Base-by-base conservation (phyloP, 331 rosid species). In the Quercus phellos region DNA sequence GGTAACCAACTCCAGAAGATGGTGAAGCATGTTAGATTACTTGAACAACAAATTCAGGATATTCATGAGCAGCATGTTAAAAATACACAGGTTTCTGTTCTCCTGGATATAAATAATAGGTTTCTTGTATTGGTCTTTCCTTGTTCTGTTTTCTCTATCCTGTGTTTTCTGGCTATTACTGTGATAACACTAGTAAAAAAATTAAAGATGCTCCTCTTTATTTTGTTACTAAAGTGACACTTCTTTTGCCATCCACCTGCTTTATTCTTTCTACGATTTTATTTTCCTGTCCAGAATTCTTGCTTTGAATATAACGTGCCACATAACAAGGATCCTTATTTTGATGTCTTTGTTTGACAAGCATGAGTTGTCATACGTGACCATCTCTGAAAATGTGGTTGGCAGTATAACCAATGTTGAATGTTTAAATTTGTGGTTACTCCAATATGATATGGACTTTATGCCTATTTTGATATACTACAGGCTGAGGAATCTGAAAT, bases 401-500 rank as follows among this genome's bases (percentile, higher is more conserved):
- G 17, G 42, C 42, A 22, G 30, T 22, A 46, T 46, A 58, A 58
- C 30, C 32, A 58, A 58, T 58, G 32, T 58, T 1, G 64, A 58
- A 58, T 58, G 64, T 22, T 22, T 58, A 10, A 58, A 58, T 58
- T 58, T 22, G 17, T 4, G 6, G 32, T n/a, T 22, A 19, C 24
- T 56, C 3, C 16, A 13, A 46, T 4, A 66, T 30, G 34, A 66
- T 17, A 17, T 17, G 16, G 50, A 26, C 24, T 32, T 60, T 66
- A 34, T 4, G 22, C 68, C 50, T 76, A 61, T 61, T 80, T 72
- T 75, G 22, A 17, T 73, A 61, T 77, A 70, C 74, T 87, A 79
- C 86, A 94, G 98, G 97, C 87, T 53, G 97, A 92, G 86, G 91
- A 87, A 81, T 92, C 87, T 85, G 89, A 84, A 81, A 27, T 81